Evolutionary conservation across 192 early-diverging fungal genomes (phyloP).

Genomic region (Thoreauomyces humboldtii): DNA sequence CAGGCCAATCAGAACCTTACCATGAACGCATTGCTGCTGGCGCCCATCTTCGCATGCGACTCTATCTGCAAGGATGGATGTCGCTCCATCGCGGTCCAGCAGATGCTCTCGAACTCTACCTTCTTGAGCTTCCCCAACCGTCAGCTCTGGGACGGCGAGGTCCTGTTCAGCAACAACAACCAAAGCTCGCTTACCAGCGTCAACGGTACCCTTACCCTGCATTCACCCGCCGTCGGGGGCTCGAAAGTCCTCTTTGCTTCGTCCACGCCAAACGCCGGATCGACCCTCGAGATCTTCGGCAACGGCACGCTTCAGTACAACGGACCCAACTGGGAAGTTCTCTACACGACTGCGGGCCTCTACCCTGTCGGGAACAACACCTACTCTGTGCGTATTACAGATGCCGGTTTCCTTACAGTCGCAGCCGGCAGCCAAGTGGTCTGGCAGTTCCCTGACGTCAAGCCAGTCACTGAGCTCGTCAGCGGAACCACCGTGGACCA

Average conservation of each 20-base stretch:
- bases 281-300: not conserved
- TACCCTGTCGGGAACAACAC: not conserved
- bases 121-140: not conserved
- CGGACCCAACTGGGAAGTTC: not conserved
- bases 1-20: not conserved
- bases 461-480: not conserved
- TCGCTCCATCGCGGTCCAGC: not conserved
- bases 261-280: not conserved
- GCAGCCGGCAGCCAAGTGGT: not conserved
- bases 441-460: not conserved
- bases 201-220: not conserved
- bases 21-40: not conserved
- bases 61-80: conserved; percentile 1
- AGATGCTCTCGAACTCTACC: not conserved
- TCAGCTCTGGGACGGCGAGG: conserved; percentile 2
- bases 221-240: not conserved
- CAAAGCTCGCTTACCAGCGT: not conserved
- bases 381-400: not conserved
- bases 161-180: not conserved
- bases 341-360: not conserved
- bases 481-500: not conserved
- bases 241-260: not conserved
- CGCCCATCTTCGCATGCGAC: not conserved
- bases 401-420: not conserved
- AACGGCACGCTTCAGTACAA: not conserved